Percentiles rank a stretch among this genome's conserved stretches.
Conservation (phyloP, 345 rosid species). For the Turnera subulata region DNA sequence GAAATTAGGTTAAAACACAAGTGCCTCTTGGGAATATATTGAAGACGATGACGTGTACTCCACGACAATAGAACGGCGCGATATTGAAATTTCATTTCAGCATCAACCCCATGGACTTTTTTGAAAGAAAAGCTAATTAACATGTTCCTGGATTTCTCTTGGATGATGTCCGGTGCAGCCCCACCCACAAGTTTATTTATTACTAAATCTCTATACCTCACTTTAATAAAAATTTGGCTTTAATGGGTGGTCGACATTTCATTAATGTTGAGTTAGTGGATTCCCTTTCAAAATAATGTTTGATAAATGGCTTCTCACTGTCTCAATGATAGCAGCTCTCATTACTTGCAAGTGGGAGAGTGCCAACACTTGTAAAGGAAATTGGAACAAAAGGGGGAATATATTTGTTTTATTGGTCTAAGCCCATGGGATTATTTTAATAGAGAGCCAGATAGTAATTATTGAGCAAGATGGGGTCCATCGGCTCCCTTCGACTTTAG, state of each 20-base stretch:
- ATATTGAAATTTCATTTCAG: conserved; percentile 24
- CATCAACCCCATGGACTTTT: conserved; percentile 11
- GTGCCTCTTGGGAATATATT: neutral
- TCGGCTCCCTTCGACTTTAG: conserved; percentile 21
- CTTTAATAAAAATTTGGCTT: conserved; percentile 7
- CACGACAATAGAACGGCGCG: conserved; percentile 17
- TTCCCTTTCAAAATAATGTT: conserved; percentile 31
- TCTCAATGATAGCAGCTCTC: conserved; percentile 13
- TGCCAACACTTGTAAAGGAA: conserved; percentile 31
- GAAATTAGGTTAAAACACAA: conserved; percentile 15
- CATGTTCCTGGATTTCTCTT: conserved; percentile 21
- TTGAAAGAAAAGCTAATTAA: conserved; percentile 14
- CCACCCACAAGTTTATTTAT: conserved; percentile 13
- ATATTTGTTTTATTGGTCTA: conserved; percentile 17
- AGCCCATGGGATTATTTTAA: conserved; percentile 7
- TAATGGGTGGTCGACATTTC: conserved; percentile 42
- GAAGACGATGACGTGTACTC: conserved; percentile 28
- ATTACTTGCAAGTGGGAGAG: conserved; percentile 5
- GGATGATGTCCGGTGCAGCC: conserved; percentile 20
- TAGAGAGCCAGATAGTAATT: conserved; percentile 19
- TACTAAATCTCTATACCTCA: neutral
- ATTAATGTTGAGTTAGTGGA: conserved; percentile 41
- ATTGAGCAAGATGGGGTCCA: conserved; percentile 29
- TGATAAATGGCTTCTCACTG: conserved; percentile 17
- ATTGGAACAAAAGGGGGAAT: conserved; percentile 17